Base-by-base conservation (phyloP, 2,329 filamentous ascomycete genomes). In the Nemania diffusa region DNA sequence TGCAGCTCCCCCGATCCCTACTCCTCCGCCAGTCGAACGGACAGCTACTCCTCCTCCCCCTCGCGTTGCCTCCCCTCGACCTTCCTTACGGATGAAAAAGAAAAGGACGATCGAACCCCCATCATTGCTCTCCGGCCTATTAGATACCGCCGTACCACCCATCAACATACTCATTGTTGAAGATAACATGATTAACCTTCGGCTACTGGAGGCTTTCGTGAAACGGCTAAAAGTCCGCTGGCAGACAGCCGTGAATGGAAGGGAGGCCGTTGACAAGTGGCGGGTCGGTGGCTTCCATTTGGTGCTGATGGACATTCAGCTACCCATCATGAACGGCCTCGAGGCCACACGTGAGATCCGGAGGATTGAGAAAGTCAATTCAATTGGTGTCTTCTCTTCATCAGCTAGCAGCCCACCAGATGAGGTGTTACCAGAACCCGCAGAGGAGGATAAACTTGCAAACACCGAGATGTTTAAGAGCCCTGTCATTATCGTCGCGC, bases 131-230 rank as follows among this genome's bases (percentile, higher is more conserved):
- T 84, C 90, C 3, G 90, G 88, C 32, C 85, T 92, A 74, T 86
- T 97, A 29, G 93, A 95, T 72, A 91, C 90, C 61, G 90, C 90
- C 1, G 93, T 98, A 0, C 96, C 96, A 7, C 95, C 96, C 1
- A 98, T 99, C 81, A 98, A 97, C 73, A 94, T 98, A 7, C 85
- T 99, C 50, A 97, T 99, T 68, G 96, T 99, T 15, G 96, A 99
- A 82, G 96, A 99, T 82, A 99, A 99, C 79, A 94, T 96, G 70
- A 98, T 99, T 85, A 99, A 98, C 77, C 84, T 98, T 72, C 92
- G 93, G 75, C 89, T 99, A 9, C 84, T 99, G 40, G 95, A 97
- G 77, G 94, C 94, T 0, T 97, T 99, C 76, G 95, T 98, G 85
- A 97, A 97, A 81, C 87, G 94, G 56, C 85, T 99, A 57, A 97